Evolutionary conservation across 2,329 filamentous ascomycete species (phyloP).

Genomic region (Didymella keratinophila): DNA sequence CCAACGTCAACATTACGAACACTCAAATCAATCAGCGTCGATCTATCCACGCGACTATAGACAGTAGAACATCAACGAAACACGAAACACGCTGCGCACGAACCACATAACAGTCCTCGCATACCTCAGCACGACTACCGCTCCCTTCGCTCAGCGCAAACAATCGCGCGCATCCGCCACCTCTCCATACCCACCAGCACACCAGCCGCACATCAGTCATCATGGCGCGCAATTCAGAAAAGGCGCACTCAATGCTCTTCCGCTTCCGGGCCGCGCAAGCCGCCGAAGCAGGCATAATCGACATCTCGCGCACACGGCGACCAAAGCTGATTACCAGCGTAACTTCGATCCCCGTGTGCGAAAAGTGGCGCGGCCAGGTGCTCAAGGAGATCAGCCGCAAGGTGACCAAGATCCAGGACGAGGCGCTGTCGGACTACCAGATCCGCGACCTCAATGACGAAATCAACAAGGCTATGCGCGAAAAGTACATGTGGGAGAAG

Average conservation of each 20-base stretch:
- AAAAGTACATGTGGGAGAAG: slow-evolving; percentile 99
- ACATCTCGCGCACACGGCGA: slow-evolving; percentile 86
- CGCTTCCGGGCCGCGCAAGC: slow-evolving; percentile 98
- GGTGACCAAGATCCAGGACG: slow-evolving; percentile 93
- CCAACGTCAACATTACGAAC: slow-evolving; percentile 8
- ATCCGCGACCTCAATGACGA: slow-evolving; percentile 98
- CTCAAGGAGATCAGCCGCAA: slow-evolving; percentile 97
- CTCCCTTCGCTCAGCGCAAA: slow-evolving; percentile 4
- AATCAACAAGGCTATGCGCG: slow-evolving; percentile 98
- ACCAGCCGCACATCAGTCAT: slow-evolving; percentile 28
- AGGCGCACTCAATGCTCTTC: slow-evolving; percentile 99
- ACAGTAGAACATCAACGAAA: slow-evolving; percentile 24
- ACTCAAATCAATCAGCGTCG: slow-evolving; percentile 14
- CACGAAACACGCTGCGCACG: background rate
- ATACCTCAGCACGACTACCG: slow-evolving; percentile 1
- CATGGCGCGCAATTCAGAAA: slow-evolving; percentile 93
- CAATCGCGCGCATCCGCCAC: background rate
- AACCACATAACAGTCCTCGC: slow-evolving; percentile 3
- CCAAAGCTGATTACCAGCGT: slow-evolving; percentile 91
- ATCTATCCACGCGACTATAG: slow-evolving; percentile 37
- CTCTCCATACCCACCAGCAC: background rate
- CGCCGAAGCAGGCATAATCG: slow-evolving; percentile 93
- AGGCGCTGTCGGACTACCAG: slow-evolving; percentile 91
- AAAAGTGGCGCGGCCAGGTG: slow-evolving; percentile 98
- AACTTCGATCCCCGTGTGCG: slow-evolving; percentile 82